Evolutionary conservation across 352 stramenopile genomes (phyloP).

Genomic region (Phytophthora lateralis): DNA sequence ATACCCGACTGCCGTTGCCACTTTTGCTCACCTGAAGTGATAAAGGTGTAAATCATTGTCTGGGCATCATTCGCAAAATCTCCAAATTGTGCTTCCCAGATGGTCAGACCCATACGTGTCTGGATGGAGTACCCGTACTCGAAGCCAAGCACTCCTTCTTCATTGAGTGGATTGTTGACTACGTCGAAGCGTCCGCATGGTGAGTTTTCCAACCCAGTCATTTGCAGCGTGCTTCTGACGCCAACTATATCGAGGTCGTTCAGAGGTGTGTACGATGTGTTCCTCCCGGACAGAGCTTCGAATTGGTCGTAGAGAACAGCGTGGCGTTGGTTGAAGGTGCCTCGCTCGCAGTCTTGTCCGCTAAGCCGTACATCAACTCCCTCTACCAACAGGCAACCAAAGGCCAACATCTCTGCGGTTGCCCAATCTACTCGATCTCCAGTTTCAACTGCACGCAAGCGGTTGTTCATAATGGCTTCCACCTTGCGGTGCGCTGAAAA

Average conservation of each 20-base stretch:
- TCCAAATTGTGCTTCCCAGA: conserved; percentile 94
- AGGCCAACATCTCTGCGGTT: conserved; percentile 88
- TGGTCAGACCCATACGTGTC: conserved; percentile 71
- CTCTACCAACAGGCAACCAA: conserved; percentile 83
- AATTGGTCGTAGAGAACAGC: conserved; percentile 90
- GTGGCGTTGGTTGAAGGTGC: conserved; percentile 91
- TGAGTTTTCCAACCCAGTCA: conserved; percentile 47
- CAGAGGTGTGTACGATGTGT: conserved; percentile 95
- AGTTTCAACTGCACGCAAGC: conserved; percentile 76
- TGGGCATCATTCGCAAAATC: conserved; percentile 91
- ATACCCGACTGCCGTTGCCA: conserved; percentile 91
- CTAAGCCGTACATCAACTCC: conserved; percentile 84
- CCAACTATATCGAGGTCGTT: conserved; percentile 76
- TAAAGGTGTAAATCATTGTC: conserved; percentile 90
- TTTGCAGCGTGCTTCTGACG: conserved; percentile 48
- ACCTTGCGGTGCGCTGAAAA: conserved; percentile 89
- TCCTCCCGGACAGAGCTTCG: conserved; percentile 67
- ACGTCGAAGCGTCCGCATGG: conserved; percentile 66
- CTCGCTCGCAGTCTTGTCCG: conserved; percentile 89
- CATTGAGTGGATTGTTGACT: conserved; percentile 83
- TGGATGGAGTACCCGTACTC: conserved; percentile 90
- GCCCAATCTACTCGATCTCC: conserved; percentile 88
- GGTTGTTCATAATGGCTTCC: conserved; percentile 88
- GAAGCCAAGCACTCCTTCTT: conserved; percentile 87
- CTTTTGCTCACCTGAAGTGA: conserved; percentile 85